phyloP scores from a whole-genome alignment of 352 stramenopile genomes.

The Thalassiosira hispida region DNA sequence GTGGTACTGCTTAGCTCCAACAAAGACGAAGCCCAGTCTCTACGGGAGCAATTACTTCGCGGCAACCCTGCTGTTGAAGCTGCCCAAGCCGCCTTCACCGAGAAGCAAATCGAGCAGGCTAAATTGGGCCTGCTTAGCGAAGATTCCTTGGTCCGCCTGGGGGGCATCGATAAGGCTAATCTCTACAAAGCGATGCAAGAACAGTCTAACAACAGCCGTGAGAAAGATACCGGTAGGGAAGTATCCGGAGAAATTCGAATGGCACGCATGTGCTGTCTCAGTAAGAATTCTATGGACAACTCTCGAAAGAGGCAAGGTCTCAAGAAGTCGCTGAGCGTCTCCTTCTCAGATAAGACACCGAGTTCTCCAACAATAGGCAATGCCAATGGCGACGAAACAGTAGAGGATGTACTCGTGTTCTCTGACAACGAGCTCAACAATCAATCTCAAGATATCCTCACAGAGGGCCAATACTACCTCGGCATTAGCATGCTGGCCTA shows the following conservation, averaged over 20 bases:
- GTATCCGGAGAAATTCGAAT: slow-evolving; percentile 25
- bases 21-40: not conserved
- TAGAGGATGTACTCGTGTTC: slow-evolving; percentile 14
- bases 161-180: slow-evolving; percentile 7
- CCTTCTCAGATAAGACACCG: slow-evolving; percentile 13
- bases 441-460: slow-evolving; percentile 28
- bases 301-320: not conserved
- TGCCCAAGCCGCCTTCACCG: not conserved
- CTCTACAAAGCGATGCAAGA: slow-evolving; percentile 3
- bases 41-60: not conserved
- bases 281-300: slow-evolving; percentile 8
- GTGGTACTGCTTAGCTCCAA: not conserved
- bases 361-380: not conserved
- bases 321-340: not conserved
- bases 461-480: slow-evolving; percentile 48
- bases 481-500: slow-evolving; percentile 42
- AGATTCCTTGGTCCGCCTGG: not conserved
- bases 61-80: no score
- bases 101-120: slow-evolving; percentile 14
- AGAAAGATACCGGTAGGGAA: not conserved
- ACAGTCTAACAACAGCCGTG: not conserved
- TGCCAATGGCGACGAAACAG: slow-evolving; percentile 6
- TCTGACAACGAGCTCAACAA: slow-evolving; percentile 6
- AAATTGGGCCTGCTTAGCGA: slow-evolving; percentile 7
- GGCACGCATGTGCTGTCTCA: slow-evolving; percentile 7